Conservation (phyloP, 805 yeast species). For the Zygotorulaspora danielsina region DNA sequence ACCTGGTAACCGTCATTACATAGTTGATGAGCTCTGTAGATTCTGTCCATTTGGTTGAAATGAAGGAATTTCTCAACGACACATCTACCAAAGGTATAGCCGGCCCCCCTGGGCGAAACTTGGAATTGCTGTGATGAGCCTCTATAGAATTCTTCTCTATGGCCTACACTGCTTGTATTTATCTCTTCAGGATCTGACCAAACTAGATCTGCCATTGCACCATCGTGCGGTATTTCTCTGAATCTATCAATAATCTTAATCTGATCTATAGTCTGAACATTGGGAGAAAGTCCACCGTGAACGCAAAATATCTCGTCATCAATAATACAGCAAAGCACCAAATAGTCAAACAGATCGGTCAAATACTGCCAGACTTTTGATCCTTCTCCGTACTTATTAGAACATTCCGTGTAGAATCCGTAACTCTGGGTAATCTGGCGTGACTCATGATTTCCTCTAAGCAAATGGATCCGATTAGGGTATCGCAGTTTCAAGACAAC, state of each 20-base stretch:
- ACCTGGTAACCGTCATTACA: slow-evolving; percentile 96
- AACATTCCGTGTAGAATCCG: slow-evolving; percentile 93
- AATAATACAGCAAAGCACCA: slow-evolving; percentile 83
- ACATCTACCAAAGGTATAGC: slow-evolving; percentile 89
- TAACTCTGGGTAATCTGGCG: slow-evolving; percentile 95
- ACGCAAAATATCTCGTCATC: slow-evolving; percentile 89
- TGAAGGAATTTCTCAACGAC: slow-evolving; percentile 83
- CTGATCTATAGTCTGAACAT: slow-evolving; percentile 90
- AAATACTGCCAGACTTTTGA: slow-evolving; percentile 81
- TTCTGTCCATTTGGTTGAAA: slow-evolving; percentile 72
- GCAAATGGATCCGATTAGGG: slow-evolving; percentile 74
- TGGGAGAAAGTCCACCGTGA: slow-evolving; percentile 96
- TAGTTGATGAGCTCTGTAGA: slow-evolving; percentile 90
- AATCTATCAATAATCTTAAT: slow-evolving; percentile 86
- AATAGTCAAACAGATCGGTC: slow-evolving; percentile 89
- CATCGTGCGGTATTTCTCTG: slow-evolving; percentile 96
- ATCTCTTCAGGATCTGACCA: slow-evolving; percentile 98
- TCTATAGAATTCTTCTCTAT: slow-evolving; percentile 22
- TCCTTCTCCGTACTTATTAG: slow-evolving; percentile 74
- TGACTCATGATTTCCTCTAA: slow-evolving; percentile 95
- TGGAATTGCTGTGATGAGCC: slow-evolving; percentile 57
- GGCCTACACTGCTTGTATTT: slow-evolving; percentile 35
- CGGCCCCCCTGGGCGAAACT: slow-evolving; percentile 94
- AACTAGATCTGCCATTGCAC: slow-evolving; percentile 98
- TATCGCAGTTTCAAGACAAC: slow-evolving; percentile 81